Evolutionary conservation across 208 protist species (phyloP), one percentile per base, ranked within the genome.

Genomic region (Polymyxa betae): DNA sequence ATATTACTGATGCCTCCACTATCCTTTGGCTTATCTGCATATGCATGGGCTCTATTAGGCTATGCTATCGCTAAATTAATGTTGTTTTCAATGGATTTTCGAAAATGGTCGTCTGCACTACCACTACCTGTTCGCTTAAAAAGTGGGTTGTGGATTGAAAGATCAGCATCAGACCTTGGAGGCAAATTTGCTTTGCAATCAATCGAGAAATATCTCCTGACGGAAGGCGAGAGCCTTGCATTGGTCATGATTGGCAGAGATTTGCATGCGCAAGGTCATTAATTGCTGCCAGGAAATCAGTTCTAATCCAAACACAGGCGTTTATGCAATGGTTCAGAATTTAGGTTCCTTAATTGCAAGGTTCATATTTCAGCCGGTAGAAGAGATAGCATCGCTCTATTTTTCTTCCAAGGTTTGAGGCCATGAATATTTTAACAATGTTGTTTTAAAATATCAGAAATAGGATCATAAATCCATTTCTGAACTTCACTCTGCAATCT

Each of bases 131-230:
- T 5, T 45, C 5, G n/a, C 5, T 43, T 82, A 5, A 5, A 5
- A 16, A 35, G 35, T 82, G 72, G 72, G 35, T 38, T 16, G n/a
- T 35, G 35, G 35, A 45, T 82, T 82, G 72, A 82, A 5, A 43
- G 12, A 35, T 20, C n/a, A 5, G n/a, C 35, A n/a, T 82, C 72
- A 35, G 72, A n/a, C 16, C 72, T 82, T 82, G 72, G 72, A 45
- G n/a, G 5, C 10, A 82, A 38, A n/a, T 82, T 82, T 82, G n/a
- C 72, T 82, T 45, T 82, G 10, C 72, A 82, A 43, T 45, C 72
- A 43, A 43, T 82, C n/a, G 72, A 82, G 35, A 82, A 82, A 35
- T 82, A 82, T 43, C 72, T 82, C 16, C 40, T 82, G 72, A 82
- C 72, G 40, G 72, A 82, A 35, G 72, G 72, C 16, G 72, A 82